A percentile compares a stretch with the other conserved stretches of the same genome.
Conservation (phyloP, 2,329 filamentous ascomycete species). For the Hymenotorrendiella dingleyae region DNA sequence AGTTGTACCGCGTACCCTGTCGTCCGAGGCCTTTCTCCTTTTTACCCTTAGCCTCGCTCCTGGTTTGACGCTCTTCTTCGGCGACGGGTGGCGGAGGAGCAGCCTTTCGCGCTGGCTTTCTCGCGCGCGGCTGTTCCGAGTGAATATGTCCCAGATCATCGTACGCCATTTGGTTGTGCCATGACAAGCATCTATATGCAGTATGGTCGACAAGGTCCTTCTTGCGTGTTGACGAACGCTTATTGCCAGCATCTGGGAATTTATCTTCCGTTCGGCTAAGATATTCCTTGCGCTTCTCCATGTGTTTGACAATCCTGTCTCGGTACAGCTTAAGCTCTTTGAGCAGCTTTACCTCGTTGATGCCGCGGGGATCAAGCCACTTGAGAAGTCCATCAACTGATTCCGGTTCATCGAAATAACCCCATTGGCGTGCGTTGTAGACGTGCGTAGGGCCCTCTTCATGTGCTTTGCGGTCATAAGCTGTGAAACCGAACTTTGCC, state of each 20-base stretch:
- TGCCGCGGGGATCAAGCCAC: constrained; percentile 84
- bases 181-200: constrained; percentile 55
- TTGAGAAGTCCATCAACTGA: constrained; percentile 72
- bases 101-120: constrained; percentile 31
- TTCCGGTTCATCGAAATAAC: constrained; percentile 77
- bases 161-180: constrained; percentile 58
- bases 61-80: constrained; percentile 36
- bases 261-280: constrained; percentile 48
- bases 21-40: constrained; percentile 20
- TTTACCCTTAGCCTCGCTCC: constrained; percentile 25
- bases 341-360: constrained; percentile 78
- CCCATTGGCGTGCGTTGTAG: constrained; percentile 76
- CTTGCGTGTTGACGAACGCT: constrained; percentile 56
- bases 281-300: constrained; percentile 74
- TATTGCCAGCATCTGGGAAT: constrained; percentile 38
- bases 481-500: constrained; percentile 71
- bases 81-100: constrained; percentile 14
- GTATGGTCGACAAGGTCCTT: constrained; percentile 46
- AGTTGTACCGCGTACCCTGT: constrained; percentile 18
- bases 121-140: constrained; percentile 46
- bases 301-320: constrained; percentile 70
- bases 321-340: constrained; percentile 79
- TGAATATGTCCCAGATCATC: constrained; percentile 54
- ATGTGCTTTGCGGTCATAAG: constrained; percentile 74
- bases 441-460: constrained; percentile 84